Evolutionary conservation across 441 rosid species (phyloP).

Genomic region (Sinapis alba): DNA sequence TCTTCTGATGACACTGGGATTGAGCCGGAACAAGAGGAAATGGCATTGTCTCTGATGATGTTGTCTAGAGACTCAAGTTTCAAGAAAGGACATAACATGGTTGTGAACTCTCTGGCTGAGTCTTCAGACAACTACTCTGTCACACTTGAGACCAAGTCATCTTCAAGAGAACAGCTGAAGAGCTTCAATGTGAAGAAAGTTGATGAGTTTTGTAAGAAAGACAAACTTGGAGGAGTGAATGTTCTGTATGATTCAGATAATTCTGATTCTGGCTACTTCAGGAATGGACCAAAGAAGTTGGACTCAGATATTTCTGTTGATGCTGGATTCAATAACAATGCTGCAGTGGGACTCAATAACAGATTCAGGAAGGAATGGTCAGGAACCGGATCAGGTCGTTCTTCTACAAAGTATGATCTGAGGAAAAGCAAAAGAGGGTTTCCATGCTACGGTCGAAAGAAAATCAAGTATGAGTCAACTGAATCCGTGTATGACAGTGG

Average conservation of each 20-base stretch:
- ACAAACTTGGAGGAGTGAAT: conserved; percentile 28
- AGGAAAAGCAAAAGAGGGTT: conserved; percentile 46
- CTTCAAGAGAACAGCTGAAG: conserved; percentile 48
- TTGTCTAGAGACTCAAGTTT: conserved; percentile 72
- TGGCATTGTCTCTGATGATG: conserved; percentile 90
- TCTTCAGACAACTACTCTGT: conserved; percentile 75
- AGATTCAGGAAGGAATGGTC: conserved; percentile 8
- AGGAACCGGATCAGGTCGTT: conserved; percentile 31
- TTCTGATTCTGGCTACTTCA: conserved; percentile 73
- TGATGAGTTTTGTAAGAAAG: conserved; percentile 21
- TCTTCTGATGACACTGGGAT: conserved; percentile 55
- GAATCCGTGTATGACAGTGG: conserved; percentile 54
- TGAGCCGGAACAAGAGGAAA: conserved; percentile 86
- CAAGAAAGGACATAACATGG: conserved; percentile 46
- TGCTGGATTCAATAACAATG: conserved; percentile 43
- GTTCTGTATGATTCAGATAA: conserved; percentile 45
- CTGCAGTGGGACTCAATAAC: conserved; percentile 30
- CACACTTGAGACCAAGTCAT: conserved; percentile 67
- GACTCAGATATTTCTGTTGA: conserved; percentile 60
- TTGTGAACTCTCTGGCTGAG: conserved; percentile 54
- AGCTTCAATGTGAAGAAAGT: too few relatives aligned
- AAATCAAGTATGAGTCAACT: conserved; percentile 42
- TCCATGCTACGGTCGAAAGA: conserved; percentile 39
- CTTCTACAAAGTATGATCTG: conserved; percentile 45
- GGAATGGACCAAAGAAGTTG: conserved; percentile 59